Evolutionary conservation across 768 basidiomycete genomes (phyloP).

Genomic region (Kwoniella sp.): DNA sequence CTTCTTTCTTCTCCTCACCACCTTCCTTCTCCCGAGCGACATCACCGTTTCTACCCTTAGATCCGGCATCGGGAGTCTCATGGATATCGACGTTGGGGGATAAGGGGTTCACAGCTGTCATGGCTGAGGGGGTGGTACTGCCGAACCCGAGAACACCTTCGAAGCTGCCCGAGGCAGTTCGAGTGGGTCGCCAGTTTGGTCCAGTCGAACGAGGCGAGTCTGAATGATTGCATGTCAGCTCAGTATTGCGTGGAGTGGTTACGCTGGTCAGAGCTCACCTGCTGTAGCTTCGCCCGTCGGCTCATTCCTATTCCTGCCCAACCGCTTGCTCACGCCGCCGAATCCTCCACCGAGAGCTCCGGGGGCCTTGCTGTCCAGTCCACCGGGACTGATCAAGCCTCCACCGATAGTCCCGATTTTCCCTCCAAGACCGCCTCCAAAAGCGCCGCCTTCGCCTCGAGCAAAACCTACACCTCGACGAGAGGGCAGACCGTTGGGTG

Average conservation of each 20-base stretch:
- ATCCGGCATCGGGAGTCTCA: conserved; percentile 3
- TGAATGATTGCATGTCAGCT: neutral
- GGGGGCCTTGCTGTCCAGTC: conserved; percentile 31
- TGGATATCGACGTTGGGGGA: conserved; percentile 4
- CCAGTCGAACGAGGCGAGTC: conserved; percentile 19
- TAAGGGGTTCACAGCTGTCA: conserved; percentile 11
- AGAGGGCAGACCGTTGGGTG: conserved; percentile 21
- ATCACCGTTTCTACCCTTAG: conserved; percentile 10
- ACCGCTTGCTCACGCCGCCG: conserved; percentile 41
- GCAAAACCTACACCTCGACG: conserved; percentile 49
- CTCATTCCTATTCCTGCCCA: conserved; percentile 37
- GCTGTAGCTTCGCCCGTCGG: conserved; percentile 22
- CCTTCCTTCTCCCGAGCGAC: conserved; percentile 2
- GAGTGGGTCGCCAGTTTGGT: conserved; percentile 40
- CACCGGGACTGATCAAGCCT: conserved; percentile 25
- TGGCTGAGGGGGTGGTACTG: conserved; percentile 18
- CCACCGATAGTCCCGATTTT: conserved; percentile 42
- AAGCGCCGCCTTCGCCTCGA: conserved; percentile 52
- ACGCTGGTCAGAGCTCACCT: conserved; percentile 26
- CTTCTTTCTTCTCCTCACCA: conserved; percentile 23
- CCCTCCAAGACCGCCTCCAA: conserved; percentile 38
- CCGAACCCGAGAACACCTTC: conserved; percentile 55
- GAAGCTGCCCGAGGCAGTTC: conserved; percentile 48
- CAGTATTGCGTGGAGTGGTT: conserved; percentile 12
- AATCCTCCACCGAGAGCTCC: conserved; percentile 45